Evolutionary conservation across 306 rosid species (phyloP).

Genomic region (Aeschynomene evenia): DNA sequence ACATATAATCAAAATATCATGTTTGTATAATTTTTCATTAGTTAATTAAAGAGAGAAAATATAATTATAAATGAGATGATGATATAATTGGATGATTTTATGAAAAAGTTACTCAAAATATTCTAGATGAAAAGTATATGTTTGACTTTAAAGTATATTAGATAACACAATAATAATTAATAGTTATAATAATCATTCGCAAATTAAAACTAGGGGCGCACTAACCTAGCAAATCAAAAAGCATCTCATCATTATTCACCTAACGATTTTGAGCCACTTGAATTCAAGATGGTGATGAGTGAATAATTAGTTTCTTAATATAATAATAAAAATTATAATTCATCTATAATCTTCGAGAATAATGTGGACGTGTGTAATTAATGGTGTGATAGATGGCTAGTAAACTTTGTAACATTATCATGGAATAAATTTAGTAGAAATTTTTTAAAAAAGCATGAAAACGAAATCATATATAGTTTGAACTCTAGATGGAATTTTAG

Average conservation of each 20-base stretch:
- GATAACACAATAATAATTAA: no score
- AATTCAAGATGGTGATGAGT: not conserved
- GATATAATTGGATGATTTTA: no score
- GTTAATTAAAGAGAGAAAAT: no score
- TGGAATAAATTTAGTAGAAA: not conserved
- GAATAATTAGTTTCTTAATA: not conserved
- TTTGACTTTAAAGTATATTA: no score
- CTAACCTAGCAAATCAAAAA: constrained; percentile 3
- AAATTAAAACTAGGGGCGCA: not conserved
- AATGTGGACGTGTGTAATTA: not conserved
- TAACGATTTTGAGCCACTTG: constrained; percentile 26
- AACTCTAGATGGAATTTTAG: not conserved
- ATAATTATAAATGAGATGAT: no score
- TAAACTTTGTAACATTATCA: not conserved
- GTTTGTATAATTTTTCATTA: no score
- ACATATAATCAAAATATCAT: no score
- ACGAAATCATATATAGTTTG: not conserved
- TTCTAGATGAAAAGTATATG: no score
- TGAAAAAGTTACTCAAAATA: no score
- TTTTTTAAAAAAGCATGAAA: constrained; percentile 16
- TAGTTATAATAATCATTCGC: not conserved
- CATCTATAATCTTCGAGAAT: not conserved
- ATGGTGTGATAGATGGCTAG: not conserved
- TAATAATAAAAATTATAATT: no score
- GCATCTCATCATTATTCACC: not conserved